Evolutionary conservation across 352 stramenopile genomes (phyloP), one percentile per base, ranked within the genome.

Genomic region (Globisporangium canariense): DNA sequence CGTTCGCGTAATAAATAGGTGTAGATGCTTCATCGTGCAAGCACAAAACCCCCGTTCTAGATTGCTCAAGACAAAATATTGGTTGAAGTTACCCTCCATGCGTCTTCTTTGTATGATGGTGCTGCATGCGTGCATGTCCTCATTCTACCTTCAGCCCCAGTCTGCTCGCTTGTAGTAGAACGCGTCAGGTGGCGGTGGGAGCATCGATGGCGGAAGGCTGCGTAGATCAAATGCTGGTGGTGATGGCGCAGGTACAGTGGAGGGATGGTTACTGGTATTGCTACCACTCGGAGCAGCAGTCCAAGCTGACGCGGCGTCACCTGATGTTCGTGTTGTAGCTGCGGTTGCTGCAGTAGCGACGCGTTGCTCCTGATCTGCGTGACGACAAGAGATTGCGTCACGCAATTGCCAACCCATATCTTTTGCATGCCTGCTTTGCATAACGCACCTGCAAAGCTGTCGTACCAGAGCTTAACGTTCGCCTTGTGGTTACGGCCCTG

Each of bases 381-480:
- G 36, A 45, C 13, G 5, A 41, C n/a, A 16, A 49, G 43, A 49
- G 43, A 49, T 22, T 9, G 16, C 16, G 43, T 49, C 43, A 49
- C 43, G 43, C 43, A 20, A 6, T 49, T 20, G 43, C 7, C 14
- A 20, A 20, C 43, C 14, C 43, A 36, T 16, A 22, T 41, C 2
- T 14, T 22, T 9, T 49, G 36, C 13, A 18, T 61, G 25, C 14
- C 16, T 13, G 14, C 7, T 47, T 18, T 9, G 18, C 16, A 54
- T 11, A 20, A 41, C 75, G 13, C 74, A 91, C 82, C 84, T 76
- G 70, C 65, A 60, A 92, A 84, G 68, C 83, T 89, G 66, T 89
- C 85, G 74, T 89, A 93, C 81, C 81, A 95, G 53, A 91, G 76
- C 60, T 93, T 91, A 49, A 95, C 86, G 67, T 95, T 95, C 20